phyloP scores from a whole-genome alignment of 305 asterid genomes.

The Solanum aculeatissimum region DNA sequence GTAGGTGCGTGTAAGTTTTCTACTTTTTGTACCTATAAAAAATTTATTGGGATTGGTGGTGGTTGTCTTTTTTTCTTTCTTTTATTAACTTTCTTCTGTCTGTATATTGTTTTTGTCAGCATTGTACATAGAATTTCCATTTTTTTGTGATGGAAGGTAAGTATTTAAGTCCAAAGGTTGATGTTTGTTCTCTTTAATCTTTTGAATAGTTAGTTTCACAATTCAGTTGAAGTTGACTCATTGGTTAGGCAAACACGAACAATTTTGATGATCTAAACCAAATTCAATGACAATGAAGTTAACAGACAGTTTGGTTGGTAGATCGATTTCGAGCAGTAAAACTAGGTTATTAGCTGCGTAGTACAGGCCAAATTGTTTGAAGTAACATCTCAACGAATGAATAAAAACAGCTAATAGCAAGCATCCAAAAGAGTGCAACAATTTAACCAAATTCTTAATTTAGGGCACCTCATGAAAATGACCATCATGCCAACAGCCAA shows the following conservation, averaged over 20 bases:
- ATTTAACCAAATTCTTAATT: not conserved
- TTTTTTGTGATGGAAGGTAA: not conserved
- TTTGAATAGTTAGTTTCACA: not conserved
- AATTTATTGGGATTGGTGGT: not conserved
- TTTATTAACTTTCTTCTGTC: not conserved
- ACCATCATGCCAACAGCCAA: not conserved
- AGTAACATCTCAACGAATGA: not conserved
- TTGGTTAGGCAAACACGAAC: not conserved
- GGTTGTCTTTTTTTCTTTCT: not conserved
- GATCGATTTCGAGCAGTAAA: too few relatives aligned
- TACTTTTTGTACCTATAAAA: not conserved
- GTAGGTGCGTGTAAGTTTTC: not conserved
- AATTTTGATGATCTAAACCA: not conserved
- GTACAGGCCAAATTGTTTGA: not conserved
- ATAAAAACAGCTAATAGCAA: not conserved
- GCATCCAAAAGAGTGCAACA: not conserved
- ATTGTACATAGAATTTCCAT: not conserved
- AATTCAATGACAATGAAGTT: not conserved
- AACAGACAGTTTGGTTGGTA: too few relatives aligned
- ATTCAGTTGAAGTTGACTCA: not conserved
- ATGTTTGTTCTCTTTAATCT: not conserved
- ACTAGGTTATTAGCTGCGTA: not conserved
- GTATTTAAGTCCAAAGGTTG: too few relatives aligned
- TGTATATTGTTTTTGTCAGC: not conserved
- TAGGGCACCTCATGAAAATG: not conserved